Evolutionary conservation across 2,329 filamentous ascomycete species (phyloP).

Genomic region (Xylaria multiplex): DNA sequence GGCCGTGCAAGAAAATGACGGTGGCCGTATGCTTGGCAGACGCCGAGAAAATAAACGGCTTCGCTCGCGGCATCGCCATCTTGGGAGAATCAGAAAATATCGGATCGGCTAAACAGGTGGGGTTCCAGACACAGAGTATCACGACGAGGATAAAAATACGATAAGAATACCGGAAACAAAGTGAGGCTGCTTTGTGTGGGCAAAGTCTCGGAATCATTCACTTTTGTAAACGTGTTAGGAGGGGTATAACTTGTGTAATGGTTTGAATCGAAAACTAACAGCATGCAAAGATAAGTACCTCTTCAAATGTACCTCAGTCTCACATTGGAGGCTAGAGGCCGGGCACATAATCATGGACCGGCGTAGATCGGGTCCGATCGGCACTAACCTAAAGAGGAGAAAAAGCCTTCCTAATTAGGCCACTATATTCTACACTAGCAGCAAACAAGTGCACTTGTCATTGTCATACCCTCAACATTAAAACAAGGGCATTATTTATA

Average conservation of each 20-base stretch:
- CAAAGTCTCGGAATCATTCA: constrained; percentile 23
- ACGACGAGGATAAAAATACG: constrained; percentile 12
- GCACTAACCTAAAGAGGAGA: too few species aligned
- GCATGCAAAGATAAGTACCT: not conserved
- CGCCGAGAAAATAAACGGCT: constrained; percentile 47
- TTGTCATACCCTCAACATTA: too few species aligned
- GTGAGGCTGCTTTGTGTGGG: not conserved
- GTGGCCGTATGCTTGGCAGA: constrained; percentile 80
- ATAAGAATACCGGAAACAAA: not conserved
- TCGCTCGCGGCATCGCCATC: constrained; percentile 44
- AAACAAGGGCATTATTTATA: too few species aligned
- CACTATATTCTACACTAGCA: too few species aligned
- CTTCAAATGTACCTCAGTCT: too few species aligned
- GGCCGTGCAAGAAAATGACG: constrained; percentile 91
- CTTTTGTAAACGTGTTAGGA: not conserved
- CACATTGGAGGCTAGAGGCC: too few species aligned
- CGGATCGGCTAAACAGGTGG: constrained; percentile 25
- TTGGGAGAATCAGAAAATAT: constrained; percentile 33
- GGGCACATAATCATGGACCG: too few species aligned
- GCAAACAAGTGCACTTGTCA: too few species aligned
- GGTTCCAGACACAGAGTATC: constrained; percentile 10
- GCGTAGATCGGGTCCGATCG: too few species aligned
- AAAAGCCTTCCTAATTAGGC: too few species aligned
- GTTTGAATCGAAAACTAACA: not conserved
- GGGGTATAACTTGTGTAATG: not conserved